Conservation (phyloP, 345 rosid genomes). For the Hibiscus mutabilis region DNA sequence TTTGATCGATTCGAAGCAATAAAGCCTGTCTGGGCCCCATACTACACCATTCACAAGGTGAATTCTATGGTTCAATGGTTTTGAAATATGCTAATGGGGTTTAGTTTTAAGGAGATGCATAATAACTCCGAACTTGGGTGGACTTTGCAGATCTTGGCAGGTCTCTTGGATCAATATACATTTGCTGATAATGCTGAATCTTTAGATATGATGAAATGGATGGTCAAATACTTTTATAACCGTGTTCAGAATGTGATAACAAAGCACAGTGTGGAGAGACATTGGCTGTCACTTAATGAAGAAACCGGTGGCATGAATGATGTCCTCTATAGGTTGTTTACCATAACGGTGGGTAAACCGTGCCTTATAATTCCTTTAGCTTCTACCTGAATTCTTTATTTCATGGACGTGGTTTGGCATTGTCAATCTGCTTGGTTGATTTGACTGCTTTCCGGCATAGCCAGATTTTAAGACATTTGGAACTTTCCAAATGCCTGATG, state of each 20-base stretch:
- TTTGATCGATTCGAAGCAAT: conserved; percentile 85
- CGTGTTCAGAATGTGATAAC: conserved; percentile 78
- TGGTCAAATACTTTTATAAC: conserved; percentile 76
- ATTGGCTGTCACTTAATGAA: conserved; percentile 74
- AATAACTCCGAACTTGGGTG: conserved; percentile 6
- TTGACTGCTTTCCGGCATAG: neutral
- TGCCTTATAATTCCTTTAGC: neutral
- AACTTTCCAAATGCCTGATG: conserved; percentile 2
- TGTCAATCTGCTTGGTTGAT: neutral
- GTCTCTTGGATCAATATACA: conserved; percentile 76
- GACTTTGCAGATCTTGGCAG: conserved; percentile 68
- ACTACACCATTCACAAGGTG: conserved; percentile 95
- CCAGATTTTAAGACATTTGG: neutral
- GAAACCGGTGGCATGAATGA: conserved; percentile 99
- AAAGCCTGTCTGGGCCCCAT: conserved; percentile 92
- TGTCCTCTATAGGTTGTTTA: conserved; percentile 67
- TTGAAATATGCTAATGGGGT: neutral
- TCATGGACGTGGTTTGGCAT: neutral
- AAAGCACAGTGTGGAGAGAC: conserved; percentile 51
- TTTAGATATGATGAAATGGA: conserved; percentile 64
- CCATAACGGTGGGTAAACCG: conserved; percentile 43
- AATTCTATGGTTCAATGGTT: neutral
- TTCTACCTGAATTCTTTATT: neutral
- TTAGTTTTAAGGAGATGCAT: neutral
- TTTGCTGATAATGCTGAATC: conserved; percentile 60